phyloP scores from a whole-genome alignment of 202 grass and related monocot species.

The Brachypodium distachyon region DNA sequence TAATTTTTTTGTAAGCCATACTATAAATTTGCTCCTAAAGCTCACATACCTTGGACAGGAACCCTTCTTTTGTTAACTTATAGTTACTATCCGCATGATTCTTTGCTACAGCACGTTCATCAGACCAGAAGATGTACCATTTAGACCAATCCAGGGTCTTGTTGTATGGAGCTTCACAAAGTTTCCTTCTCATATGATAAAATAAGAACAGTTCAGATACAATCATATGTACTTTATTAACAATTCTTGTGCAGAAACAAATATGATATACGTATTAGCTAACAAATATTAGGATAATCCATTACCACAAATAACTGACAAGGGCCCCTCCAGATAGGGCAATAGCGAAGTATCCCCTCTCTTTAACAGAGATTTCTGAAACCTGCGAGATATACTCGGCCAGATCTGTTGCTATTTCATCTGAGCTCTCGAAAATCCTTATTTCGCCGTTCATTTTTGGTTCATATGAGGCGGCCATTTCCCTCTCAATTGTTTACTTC shows the following conservation, averaged over 20 bases:
- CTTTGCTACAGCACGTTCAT: slow-evolving; percentile 90
- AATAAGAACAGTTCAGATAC: slow-evolving; percentile 4
- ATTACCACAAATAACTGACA: slow-evolving; percentile 72
- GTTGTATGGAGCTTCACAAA: slow-evolving; percentile 81
- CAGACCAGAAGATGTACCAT: slow-evolving; percentile 95
- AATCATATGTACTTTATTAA: not conserved
- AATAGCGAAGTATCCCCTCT: slow-evolving; percentile 90
- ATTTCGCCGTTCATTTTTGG: slow-evolving; percentile 62
- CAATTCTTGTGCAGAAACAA: not conserved
- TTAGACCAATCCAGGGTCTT: slow-evolving; percentile 98
- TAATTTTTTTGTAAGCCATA: not conserved
- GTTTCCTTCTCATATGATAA: slow-evolving; percentile 59
- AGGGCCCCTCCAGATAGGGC: slow-evolving; percentile 75
- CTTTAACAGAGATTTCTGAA: slow-evolving; percentile 95
- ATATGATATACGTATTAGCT: slow-evolving; percentile 1
- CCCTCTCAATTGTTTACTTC: slow-evolving; percentile 32
- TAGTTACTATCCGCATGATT: slow-evolving; percentile 92
- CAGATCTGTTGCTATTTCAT: slow-evolving; percentile 80
- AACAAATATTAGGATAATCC: slow-evolving; percentile 1
- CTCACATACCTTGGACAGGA: slow-evolving; percentile 76
- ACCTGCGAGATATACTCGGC: slow-evolving; percentile 87
- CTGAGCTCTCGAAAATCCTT: slow-evolving; percentile 73
- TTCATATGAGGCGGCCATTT: slow-evolving; percentile 48
- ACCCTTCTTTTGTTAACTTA: slow-evolving; percentile 74
- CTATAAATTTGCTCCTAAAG: not conserved